These are phyloP conservation scores for Pseudogymnoascus verrucosus DNA, from an alignment of 2,329 filamentous ascomycete genomes.

Conservation along the genomic window DNA sequence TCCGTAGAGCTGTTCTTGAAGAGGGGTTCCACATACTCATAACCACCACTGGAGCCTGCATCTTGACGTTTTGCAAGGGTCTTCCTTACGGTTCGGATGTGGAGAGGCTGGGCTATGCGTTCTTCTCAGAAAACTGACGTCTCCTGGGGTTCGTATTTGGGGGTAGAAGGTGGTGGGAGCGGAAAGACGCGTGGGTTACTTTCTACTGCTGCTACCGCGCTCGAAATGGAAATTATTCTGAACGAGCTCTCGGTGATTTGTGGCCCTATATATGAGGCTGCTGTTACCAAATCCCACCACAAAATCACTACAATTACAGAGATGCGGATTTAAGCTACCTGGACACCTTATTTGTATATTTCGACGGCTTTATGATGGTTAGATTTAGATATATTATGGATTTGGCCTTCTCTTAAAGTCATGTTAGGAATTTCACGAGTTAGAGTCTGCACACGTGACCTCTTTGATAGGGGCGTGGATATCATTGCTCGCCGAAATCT, in stretches of 20 bases:
- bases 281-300: background rate
- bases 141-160: background rate
- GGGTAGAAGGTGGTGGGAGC: background rate
- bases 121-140: background rate
- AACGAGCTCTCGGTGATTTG: background rate
- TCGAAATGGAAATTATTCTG: conserved; percentile 9
- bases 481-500: background rate
- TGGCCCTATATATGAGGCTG: background rate
- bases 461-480: background rate
- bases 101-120: background rate
- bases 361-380: background rate
- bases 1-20: conserved; percentile 16
- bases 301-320: background rate
- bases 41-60: conserved; percentile 70
- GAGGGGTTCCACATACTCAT: conserved; percentile 52
- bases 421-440: background rate
- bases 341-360: background rate
- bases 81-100: background rate
- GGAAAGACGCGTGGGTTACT: conserved; percentile 5
- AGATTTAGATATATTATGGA: background rate
- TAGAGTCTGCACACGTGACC: background rate
- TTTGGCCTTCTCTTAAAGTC: background rate
- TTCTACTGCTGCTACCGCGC: background rate
- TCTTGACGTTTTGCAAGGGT: conserved; percentile 28
- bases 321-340: background rate